Evolutionary conservation across 2,329 filamentous ascomycete species (phyloP).

Genomic region (Colletotrichum sp.): DNA sequence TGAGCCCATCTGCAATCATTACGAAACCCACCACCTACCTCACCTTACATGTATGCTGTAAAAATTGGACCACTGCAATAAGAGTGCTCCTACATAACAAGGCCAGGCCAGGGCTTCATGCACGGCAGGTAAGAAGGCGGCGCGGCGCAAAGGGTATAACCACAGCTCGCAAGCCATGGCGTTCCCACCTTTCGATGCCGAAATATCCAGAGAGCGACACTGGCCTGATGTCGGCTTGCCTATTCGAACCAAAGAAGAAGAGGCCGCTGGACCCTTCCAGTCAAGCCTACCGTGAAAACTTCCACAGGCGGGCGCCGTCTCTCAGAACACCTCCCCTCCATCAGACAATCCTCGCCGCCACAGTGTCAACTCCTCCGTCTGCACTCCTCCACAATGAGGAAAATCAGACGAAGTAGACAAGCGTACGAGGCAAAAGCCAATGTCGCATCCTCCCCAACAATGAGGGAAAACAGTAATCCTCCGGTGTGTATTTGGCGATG

Average conservation of each 20-base stretch:
- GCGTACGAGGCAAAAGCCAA: background rate
- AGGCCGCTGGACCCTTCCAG: background rate
- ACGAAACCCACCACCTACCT: background rate
- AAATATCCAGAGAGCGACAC: background rate
- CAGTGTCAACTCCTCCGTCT: background rate
- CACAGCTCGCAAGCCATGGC: background rate
- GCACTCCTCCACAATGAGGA: background rate
- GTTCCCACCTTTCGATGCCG: background rate
- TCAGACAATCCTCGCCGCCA: background rate
- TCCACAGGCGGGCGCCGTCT: background rate
- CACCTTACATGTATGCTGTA: background rate
- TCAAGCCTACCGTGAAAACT: background rate
- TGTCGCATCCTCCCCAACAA: background rate
- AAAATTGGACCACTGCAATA: background rate
- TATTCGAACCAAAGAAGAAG: background rate
- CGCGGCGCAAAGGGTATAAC: background rate
- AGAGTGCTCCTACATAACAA: background rate
- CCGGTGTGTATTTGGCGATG: background rate
- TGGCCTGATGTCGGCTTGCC: background rate
- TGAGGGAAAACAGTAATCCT: background rate
- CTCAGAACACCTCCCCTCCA: background rate
- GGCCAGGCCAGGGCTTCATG: background rate
- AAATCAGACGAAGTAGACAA: background rate
- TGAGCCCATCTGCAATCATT: slow-evolving; percentile 11
- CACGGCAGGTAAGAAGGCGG: background rate